phyloP scores from a whole-genome alignment of 1,284 basidiomycete species.

The Veloboletus limbatus region DNA sequence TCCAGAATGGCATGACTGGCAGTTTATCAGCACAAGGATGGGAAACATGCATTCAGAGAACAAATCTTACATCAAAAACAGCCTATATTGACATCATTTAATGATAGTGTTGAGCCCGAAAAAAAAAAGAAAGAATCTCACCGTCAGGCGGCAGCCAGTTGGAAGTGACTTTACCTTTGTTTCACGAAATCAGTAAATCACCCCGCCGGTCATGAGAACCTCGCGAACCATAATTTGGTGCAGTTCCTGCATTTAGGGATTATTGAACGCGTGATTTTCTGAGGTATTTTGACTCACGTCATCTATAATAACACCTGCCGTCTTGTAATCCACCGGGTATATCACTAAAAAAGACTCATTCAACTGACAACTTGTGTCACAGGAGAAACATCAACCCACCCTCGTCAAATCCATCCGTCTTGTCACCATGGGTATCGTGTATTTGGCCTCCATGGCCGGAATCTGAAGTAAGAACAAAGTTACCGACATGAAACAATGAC shows the following conservation, averaged over 20 bases:
- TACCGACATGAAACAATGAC: not conserved
- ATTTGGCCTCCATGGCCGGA: constrained; percentile 86
- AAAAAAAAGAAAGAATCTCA: constrained; percentile 35
- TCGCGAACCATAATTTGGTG: constrained; percentile 54
- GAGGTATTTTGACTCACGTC: constrained; percentile 51
- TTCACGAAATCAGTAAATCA: constrained; percentile 2
- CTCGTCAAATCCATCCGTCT: constrained; percentile 68
- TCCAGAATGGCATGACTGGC: constrained; percentile 28
- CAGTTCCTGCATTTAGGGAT: constrained; percentile 44
- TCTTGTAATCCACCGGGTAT: constrained; percentile 76
- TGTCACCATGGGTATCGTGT: constrained; percentile 66
- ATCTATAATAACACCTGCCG: constrained; percentile 67
- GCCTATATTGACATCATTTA: constrained; percentile 40
- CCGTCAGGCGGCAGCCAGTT: constrained; percentile 65
- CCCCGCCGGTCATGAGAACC: not conserved
- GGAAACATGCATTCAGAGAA: not conserved
- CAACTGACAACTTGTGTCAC: not conserved
- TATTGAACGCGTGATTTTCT: not conserved
- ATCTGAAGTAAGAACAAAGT: constrained; percentile 38
- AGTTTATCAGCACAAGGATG: constrained; percentile 2
- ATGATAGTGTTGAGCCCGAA: not conserved
- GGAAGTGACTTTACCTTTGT: constrained; percentile 57
- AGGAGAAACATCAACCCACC: constrained; percentile 36
- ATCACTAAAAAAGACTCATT: constrained; percentile 45
- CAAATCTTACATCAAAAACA: constrained; percentile 59